Base-by-base conservation (phyloP, 495 filamentous ascomycete species). In the Talaromyces stipitatus region DNA sequence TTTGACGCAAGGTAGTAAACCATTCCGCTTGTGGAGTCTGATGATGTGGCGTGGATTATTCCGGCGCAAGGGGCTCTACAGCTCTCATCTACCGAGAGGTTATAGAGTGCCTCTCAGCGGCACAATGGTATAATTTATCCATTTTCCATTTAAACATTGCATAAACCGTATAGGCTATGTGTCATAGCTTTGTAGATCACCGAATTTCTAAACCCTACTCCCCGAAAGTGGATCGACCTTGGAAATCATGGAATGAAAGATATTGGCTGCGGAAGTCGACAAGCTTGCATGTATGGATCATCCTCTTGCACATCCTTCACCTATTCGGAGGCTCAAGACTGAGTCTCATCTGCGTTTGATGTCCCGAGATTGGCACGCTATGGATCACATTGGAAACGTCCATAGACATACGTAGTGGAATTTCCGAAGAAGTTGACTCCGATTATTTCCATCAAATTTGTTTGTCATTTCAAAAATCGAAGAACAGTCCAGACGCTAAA, bases 21-120 rank as follows among this genome's bases (percentile, higher is more conserved):
- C 28, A 14, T 27, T 3, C 43, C 43, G 43, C 20, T 47, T 47
- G 22, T 26, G 36, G 36, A 14, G 36, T 41, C 36, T 6, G 30
- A 26, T 30, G 24, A 18, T 10, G 48, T 18, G 48, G 48, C 28
- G 24, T 51, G 24, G 7, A 29, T n/a, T n/a, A n/a, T n/a, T 30
- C 48, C 48, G 48, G 48, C 48, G 48, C 27, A 51, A 51, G 48
- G 48, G 22, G 24, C n/a, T 41, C n/a, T 18, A 41, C n/a, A 41
- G 18, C 9, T 41, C 36, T 6, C 36, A 41, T 16, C n/a, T 14
- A 16, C 18, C 18, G 36, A 41, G 2, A 41, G 36, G 36, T 18
- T 41, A 41, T 41, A 41, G 4, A 7, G n/a, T n/a, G 3, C 33
- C 33, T 38, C n/a, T 7, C n/a, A n/a, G 10, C n/a, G 33, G 33